Evolutionary conservation across 2,329 filamentous ascomycete genomes (phyloP), one percentile per base, ranked within the genome.

Genomic region (Calonectria pseudoreteaudii): DNA sequence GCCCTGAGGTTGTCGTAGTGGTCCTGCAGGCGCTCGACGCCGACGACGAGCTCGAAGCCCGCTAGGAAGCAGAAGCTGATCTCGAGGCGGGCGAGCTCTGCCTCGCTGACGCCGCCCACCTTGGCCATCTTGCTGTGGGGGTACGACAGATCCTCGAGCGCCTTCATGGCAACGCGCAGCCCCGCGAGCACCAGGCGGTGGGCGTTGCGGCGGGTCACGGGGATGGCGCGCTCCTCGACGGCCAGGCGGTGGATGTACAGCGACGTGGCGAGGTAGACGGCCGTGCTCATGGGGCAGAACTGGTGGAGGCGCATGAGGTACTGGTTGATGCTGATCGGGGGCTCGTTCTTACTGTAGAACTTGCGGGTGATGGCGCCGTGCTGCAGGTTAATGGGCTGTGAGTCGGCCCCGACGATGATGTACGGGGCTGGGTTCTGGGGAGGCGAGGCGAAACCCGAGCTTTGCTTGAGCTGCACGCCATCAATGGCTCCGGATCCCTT

Each of bases 211-310:
- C 90, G 90, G 3, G 95, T 98, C 10, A 98, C 93, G 0, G 93
- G 92, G 28, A 98, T 93, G 30, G 93, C 91, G 77, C 91, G 91
- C 82, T 97, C 94, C 56, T 93, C 89, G 16, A 96, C 92, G 0
- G 93, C 94, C 52, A 98, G 88, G 30, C 93, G 92, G 82, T 96
- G 93, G 77, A 98, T 96, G 86, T 98, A 98, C 11, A 94, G 88
- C 60, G 94, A 95, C 6, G 96, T 93, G 1, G 96, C 95, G 31
- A 99, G 92, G 85, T 98, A 98, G 13, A 98, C 96, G 30, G 93
- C 96, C 0, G 96, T 95, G 75, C 94, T 97, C 91, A 98, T 95
- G 4, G 97, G 96, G 81, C 96, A 98, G 86, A 94, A 98, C 72
- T 92, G 92, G 85, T 98, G 96, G 72, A 98, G 91, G 20, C 96